Evolutionary conservation across 108 stramenopile species (phyloP).

Genomic region (Parietichytrium sp.): DNA sequence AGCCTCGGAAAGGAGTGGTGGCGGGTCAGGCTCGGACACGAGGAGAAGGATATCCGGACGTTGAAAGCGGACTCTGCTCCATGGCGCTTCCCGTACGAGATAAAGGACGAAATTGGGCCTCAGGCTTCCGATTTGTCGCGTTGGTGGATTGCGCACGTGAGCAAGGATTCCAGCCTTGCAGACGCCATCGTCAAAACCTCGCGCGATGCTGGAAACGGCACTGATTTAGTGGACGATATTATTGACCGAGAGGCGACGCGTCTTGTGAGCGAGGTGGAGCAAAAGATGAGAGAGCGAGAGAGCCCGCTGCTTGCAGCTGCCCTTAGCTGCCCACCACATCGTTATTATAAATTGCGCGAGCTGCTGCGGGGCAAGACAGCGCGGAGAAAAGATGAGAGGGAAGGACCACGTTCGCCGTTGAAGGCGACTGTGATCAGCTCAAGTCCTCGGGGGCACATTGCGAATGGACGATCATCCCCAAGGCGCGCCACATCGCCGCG

Average conservation of each 20-base stretch:
- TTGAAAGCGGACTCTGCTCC: not conserved
- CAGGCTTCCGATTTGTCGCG: not conserved
- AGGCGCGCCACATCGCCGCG: no score
- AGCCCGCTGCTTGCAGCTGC: not conserved
- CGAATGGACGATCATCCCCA: no score
- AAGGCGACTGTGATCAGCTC: no score
- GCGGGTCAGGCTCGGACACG: slow-evolving; percentile 9
- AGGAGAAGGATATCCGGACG: not conserved
- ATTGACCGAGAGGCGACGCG: slow-evolving; percentile 8
- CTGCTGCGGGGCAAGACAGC: not conserved
- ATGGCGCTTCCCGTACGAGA: not conserved
- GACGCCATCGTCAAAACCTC: not conserved
- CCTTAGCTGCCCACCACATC: slow-evolving; percentile 4
- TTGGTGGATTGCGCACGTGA: slow-evolving; percentile 10
- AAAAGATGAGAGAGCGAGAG: not conserved
- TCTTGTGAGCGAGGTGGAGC: not conserved
- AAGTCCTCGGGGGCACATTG: no score
- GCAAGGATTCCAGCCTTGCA: not conserved
- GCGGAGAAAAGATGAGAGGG: not conserved
- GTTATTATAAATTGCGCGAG: not conserved
- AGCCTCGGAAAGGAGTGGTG: slow-evolving; percentile 35
- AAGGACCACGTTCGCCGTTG: not conserved
- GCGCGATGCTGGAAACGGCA: not conserved
- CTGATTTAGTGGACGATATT: not conserved
- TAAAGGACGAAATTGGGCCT: not conserved